A percentile compares a stretch with the other conserved stretches of the same genome.
phyloP scores from a whole-genome alignment of 441 rosid species.

The Sinapis alba region DNA sequence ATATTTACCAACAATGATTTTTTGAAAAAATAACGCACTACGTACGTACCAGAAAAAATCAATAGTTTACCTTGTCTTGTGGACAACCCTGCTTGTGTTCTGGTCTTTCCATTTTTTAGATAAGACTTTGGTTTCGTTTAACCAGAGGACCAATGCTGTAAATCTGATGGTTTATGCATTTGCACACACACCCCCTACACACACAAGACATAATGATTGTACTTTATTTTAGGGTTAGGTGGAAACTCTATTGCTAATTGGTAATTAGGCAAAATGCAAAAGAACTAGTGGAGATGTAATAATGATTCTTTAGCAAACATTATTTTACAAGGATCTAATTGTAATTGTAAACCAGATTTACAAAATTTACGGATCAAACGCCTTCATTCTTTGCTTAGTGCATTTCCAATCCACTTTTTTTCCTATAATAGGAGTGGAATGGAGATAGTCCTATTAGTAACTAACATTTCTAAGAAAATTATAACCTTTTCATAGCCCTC shows the following conservation, averaged over 20 bases:
- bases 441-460: neutral
- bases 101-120: neutral
- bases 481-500: neutral
- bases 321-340: neutral
- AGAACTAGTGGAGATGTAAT: conserved; percentile 6
- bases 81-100: neutral
- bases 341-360: neutral
- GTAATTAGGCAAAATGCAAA: conserved; percentile 8
- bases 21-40: neutral
- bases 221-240: conserved; percentile 3
- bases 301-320: neutral
- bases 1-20: no score
- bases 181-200: conserved; percentile 22
- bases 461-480: no score
- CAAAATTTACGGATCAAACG: neutral
- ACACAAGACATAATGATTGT: conserved; percentile 7
- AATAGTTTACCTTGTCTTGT: neutral
- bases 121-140: neutral
- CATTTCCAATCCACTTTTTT: no score
- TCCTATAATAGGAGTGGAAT: neutral
- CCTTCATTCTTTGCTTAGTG: no score
- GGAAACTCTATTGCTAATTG: conserved; percentile 34
- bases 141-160: neutral
- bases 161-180: neutral
- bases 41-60: neutral